Conservation (phyloP, 2,329 filamentous ascomycete genomes). For the Trichothecium roseum region DNA sequence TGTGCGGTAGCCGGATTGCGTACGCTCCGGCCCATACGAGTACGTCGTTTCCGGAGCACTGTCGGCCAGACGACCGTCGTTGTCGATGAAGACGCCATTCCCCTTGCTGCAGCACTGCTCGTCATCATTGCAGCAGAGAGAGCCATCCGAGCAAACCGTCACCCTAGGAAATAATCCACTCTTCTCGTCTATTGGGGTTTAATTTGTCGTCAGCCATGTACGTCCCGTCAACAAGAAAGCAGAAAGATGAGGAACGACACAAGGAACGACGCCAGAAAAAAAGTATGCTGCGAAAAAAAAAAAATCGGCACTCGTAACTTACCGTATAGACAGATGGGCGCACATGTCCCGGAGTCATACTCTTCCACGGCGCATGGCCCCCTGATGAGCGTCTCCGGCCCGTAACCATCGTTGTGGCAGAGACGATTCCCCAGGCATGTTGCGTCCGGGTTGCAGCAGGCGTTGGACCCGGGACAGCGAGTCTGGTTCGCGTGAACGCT, state of each 20-base stretch:
- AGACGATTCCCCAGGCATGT: constrained; percentile 9
- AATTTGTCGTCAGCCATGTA: not conserved
- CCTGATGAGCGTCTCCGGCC: constrained; percentile 7
- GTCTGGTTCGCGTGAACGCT: too few species aligned
- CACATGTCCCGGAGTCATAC: constrained; percentile 2
- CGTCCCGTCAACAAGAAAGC: not conserved
- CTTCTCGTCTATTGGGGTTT: constrained; percentile 5
- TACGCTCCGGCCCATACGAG: constrained; percentile 6
- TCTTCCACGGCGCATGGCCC: constrained; percentile 9
- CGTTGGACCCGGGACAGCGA: too few species aligned
- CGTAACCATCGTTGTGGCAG: constrained; percentile 7
- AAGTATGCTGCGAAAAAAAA: too few species aligned
- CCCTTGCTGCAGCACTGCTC: constrained; percentile 7
- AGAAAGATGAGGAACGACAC: not conserved
- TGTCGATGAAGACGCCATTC: constrained; percentile 7
- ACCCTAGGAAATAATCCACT: constrained; percentile 8
- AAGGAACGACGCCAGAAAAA: too few species aligned
- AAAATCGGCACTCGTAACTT: too few species aligned
- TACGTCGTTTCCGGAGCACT: constrained; percentile 5
- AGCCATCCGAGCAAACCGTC: constrained; percentile 8
- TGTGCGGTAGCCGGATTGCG: not conserved
- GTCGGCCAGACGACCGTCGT: constrained; percentile 4
- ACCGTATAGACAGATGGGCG: constrained; percentile 6
- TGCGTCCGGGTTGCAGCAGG: constrained; percentile 8
- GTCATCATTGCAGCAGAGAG: constrained; percentile 12